These are phyloP conservation scores for Dioscorea zingiberensis DNA, from an alignment of 106 monocot species.

Conservation along the genomic window DNA sequence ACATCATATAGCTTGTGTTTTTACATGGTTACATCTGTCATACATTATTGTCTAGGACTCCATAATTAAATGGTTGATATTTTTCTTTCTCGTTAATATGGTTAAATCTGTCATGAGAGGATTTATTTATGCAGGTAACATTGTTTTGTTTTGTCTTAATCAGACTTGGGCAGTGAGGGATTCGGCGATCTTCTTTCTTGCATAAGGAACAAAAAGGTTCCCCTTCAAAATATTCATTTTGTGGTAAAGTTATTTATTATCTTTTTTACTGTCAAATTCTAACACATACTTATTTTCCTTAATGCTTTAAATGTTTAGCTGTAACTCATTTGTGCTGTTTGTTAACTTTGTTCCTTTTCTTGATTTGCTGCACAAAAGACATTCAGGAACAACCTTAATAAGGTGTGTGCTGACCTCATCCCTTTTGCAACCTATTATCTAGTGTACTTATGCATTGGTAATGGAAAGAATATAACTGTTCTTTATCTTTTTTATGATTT, in stretches of 20 bases:
- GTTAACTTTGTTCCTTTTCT: not conserved
- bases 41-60: too few relatives aligned
- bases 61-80: too few relatives aligned
- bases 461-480: too few relatives aligned
- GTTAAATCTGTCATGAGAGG: too few relatives aligned
- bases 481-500: too few relatives aligned
- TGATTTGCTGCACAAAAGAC: conserved; percentile 52
- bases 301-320: not conserved
- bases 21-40: too few relatives aligned
- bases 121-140: conserved; percentile 2
- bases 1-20: too few relatives aligned
- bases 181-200: conserved; percentile 98
- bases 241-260: conserved; percentile 43
- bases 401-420: too few relatives aligned
- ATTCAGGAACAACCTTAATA: conserved; percentile 92
- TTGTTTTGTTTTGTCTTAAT: conserved; percentile 7
- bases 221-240: conserved; percentile 96
- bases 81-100: too few relatives aligned
- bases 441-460: not conserved
- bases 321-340: conserved; percentile 1
- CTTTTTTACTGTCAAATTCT: not conserved
- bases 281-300: not conserved
- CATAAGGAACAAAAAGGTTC: conserved; percentile 75
- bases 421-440: not conserved
- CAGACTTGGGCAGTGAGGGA: conserved; percentile 74